These are phyloP conservation scores for Maudiozyma saulgeensis DNA, from an alignment of 805 yeast species.

Conservation along the genomic window DNA sequence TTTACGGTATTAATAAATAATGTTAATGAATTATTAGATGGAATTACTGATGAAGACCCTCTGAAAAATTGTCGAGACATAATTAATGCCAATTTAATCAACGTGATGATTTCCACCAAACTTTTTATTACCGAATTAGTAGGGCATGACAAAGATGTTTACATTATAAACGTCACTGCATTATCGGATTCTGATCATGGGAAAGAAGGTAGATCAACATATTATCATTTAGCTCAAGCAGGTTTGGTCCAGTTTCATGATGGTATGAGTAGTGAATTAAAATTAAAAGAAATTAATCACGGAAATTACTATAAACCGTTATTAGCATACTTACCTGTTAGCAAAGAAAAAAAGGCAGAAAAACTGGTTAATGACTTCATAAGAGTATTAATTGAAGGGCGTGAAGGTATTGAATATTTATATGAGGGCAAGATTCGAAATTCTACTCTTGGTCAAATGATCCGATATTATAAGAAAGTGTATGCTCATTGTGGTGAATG, in stretches of 20 bases:
- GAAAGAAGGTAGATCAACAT: slow-evolving; percentile 2
- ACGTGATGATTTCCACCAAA: slow-evolving; percentile 16
- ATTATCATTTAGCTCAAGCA: slow-evolving; percentile 12
- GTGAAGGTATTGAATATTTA: slow-evolving; percentile 6
- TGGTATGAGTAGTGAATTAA: slow-evolving; percentile 15
- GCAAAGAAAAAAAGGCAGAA: not conserved
- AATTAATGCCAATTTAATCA: slow-evolving; percentile 12
- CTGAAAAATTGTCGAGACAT: slow-evolving; percentile 7
- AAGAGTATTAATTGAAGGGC: slow-evolving; percentile 10
- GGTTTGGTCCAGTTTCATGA: slow-evolving; percentile 22
- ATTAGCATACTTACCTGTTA: not conserved
- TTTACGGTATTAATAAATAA: slow-evolving; percentile 16
- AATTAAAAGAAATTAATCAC: slow-evolving; percentile 1
- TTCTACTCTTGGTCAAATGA: not conserved
- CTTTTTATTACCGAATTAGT: slow-evolving; percentile 10
- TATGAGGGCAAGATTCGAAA: not conserved
- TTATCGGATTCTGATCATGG: slow-evolving; percentile 1
- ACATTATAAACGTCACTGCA: slow-evolving; percentile 12
- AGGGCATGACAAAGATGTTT: slow-evolving; percentile 6
- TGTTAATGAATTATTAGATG: slow-evolving; percentile 10
- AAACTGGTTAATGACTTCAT: slow-evolving; percentile 5
- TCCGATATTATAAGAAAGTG: not conserved
- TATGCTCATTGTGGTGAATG: not conserved
- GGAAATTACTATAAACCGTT: slow-evolving; percentile 1
- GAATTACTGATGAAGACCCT: slow-evolving; percentile 1